phyloP scores from a whole-genome alignment of 129 eudicot species.

The Chrysanthemum seticuspe region DNA sequence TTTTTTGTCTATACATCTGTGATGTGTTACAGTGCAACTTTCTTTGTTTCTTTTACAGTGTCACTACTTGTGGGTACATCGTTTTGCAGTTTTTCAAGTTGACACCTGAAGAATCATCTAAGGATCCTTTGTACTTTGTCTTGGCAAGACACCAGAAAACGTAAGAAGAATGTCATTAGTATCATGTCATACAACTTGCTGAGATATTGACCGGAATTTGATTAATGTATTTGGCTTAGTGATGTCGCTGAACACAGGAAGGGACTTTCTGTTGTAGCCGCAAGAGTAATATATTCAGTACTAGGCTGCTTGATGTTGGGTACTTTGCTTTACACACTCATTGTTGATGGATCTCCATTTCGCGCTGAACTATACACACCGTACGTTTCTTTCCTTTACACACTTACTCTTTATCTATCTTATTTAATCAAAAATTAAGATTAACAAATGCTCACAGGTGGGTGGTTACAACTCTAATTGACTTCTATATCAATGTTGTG shows the following conservation, averaged over 20 bases:
- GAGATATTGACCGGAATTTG: neutral
- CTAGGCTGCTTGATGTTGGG: conserved; percentile 71
- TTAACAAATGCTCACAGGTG: conserved; percentile 55
- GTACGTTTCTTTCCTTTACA: conserved; percentile 35
- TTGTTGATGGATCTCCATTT: conserved; percentile 64
- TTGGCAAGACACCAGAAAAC: conserved; percentile 42
- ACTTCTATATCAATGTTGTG: conserved; percentile 65
- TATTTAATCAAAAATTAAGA: conserved; percentile 3
- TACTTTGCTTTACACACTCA: conserved; percentile 46
- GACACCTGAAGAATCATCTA: conserved; percentile 70
- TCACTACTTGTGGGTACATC: conserved; percentile 73
- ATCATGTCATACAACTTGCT: neutral
- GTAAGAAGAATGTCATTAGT: conserved; percentile 39
- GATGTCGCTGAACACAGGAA: conserved; percentile 35
- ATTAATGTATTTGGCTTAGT: conserved; percentile 21
- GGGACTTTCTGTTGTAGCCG: conserved; percentile 41
- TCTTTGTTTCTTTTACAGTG: conserved; percentile 40
- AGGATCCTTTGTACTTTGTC: conserved; percentile 72
- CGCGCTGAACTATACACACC: conserved; percentile 50
- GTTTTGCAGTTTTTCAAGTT: conserved; percentile 63
- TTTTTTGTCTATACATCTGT: too few species aligned
- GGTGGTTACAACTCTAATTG: conserved; percentile 65
- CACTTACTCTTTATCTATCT: neutral
- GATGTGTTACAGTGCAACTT: too few species aligned
- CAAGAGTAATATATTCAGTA: conserved; percentile 47